phyloP scores from a whole-genome alignment of 345 rosid species.

The Mallotus nudiflorus region DNA sequence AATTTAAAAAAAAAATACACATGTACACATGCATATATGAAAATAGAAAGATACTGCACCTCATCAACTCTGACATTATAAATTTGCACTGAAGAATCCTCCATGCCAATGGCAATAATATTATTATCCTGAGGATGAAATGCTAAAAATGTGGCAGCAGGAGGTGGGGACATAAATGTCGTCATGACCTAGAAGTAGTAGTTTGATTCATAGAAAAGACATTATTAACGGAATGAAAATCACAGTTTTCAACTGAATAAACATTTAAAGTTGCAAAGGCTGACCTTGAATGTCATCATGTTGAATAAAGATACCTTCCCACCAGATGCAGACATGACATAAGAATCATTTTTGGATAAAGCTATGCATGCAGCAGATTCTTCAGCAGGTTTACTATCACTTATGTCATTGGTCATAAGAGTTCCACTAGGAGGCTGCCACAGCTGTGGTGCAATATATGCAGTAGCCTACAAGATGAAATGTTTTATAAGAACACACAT shows the following conservation, averaged over 20 bases:
- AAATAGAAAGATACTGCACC: constrained; percentile 37
- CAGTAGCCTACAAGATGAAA: constrained; percentile 55
- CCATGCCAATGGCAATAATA: constrained; percentile 86
- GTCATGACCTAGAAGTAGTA: constrained; percentile 63
- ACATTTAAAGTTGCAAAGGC: background rate
- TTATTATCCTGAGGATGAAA: constrained; percentile 90
- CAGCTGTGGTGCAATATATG: constrained; percentile 54
- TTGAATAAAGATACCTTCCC: constrained; percentile 85
- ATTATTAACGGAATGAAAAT: background rate
- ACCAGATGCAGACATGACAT: constrained; percentile 88
- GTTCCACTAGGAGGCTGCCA: constrained; percentile 86
- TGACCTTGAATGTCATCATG: constrained; percentile 87
- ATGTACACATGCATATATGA: background rate
- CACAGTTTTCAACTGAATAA: background rate
- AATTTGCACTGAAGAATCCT: constrained; percentile 79
- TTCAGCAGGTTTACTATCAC: constrained; percentile 51
- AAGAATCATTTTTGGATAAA: constrained; percentile 84
- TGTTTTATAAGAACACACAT: constrained; percentile 6
- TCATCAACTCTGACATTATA: constrained; percentile 84
- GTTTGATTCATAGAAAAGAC: background rate
- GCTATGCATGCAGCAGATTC: constrained; percentile 84
- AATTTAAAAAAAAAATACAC: background rate
- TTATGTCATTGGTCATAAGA: constrained; percentile 70
- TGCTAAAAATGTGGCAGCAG: constrained; percentile 76
- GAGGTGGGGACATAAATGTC: constrained; percentile 80